phyloP scores from a whole-genome alignment of 805 yeast genomes.

The Huiozyma sinensis region DNA sequence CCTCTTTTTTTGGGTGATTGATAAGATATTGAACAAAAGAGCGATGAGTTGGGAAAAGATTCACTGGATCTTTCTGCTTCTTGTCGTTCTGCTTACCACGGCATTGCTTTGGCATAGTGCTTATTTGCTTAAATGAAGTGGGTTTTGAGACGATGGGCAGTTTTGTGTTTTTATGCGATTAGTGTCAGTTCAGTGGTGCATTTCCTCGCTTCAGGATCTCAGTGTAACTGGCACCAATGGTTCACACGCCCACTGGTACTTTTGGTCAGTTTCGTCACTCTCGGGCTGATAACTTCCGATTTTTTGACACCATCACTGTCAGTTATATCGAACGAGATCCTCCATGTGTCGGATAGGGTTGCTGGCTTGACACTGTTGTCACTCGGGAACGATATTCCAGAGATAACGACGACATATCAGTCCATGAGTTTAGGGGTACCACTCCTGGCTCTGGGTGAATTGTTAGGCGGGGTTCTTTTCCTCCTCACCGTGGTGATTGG shows the following conservation, averaged over 20 bases:
- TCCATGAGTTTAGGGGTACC: conserved; percentile 68
- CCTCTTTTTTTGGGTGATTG: neutral
- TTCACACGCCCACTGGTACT: conserved; percentile 15
- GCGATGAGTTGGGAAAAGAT: too few relatives aligned
- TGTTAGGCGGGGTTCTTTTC: conserved; percentile 85
- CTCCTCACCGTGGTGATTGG: conserved; percentile 75
- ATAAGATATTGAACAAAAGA: neutral
- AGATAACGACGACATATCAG: conserved; percentile 70
- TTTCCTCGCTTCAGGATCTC: too few relatives aligned
- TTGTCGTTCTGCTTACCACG: too few relatives aligned
- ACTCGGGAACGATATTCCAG: conserved; percentile 89
- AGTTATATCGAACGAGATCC: conserved; percentile 42
- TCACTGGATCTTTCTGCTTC: too few relatives aligned
- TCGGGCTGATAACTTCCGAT: conserved; percentile 77
- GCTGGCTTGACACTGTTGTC: conserved; percentile 85
- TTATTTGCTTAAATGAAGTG: too few relatives aligned
- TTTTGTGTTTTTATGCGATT: too few relatives aligned
- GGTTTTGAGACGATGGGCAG: too few relatives aligned
- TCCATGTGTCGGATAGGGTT: conserved; percentile 61
- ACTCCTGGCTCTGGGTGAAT: conserved; percentile 76
- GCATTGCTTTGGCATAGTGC: too few relatives aligned
- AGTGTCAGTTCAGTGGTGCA: too few relatives aligned
- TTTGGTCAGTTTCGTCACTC: conserved; percentile 41
- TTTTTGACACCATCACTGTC: conserved; percentile 71
- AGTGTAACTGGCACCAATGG: conserved; percentile 1